Evolutionary conservation across 2,329 filamentous ascomycete species (phyloP).

Genomic region (Pestalotiopsis sp.): DNA sequence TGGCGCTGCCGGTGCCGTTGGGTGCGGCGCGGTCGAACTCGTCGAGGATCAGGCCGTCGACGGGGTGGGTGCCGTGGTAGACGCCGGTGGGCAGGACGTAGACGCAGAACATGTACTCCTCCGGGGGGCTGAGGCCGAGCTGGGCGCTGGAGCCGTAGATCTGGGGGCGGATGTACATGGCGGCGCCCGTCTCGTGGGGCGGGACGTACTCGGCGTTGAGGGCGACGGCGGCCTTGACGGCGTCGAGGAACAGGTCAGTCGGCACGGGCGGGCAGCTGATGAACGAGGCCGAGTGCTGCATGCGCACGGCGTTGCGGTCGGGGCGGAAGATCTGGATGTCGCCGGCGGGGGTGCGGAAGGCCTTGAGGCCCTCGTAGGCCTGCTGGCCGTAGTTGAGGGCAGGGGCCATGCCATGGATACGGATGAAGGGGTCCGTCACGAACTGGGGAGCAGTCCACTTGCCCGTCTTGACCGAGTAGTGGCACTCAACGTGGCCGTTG

Average conservation of each 20-base stretch:
- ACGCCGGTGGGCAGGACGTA: slow-evolving; percentile 92
- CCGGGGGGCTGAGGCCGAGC: slow-evolving; percentile 81
- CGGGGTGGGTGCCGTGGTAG: slow-evolving; percentile 87
- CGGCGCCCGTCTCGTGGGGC: slow-evolving; percentile 83
- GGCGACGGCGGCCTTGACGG: slow-evolving; percentile 78
- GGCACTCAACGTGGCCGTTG: slow-evolving; percentile 91
- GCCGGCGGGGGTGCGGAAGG: slow-evolving; percentile 78
- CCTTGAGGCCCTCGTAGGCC: slow-evolving; percentile 98
- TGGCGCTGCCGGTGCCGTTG: slow-evolving; percentile 86
- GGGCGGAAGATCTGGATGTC: slow-evolving; percentile 87
- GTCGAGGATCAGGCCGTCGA: slow-evolving; percentile 86
- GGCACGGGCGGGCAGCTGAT: slow-evolving; percentile 85
- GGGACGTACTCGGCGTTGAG: slow-evolving; percentile 91
- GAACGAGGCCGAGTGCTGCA: slow-evolving; percentile 83
- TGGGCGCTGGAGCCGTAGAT: slow-evolving; percentile 88
- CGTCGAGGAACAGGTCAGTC: slow-evolving; percentile 72
- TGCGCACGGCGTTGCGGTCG: slow-evolving; percentile 77
- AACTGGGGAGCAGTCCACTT: slow-evolving; percentile 80
- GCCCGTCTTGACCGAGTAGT: slow-evolving; percentile 74
- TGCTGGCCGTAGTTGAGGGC: slow-evolving; percentile 97
- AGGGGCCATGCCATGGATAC: slow-evolving; percentile 92
- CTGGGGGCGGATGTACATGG: slow-evolving; percentile 90
- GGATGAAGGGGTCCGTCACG: slow-evolving; percentile 80
- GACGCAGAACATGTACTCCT: slow-evolving; percentile 90
- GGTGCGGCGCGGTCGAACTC: slow-evolving; percentile 95